Percentiles rank a stretch among this genome's conserved stretches.
phyloP scores from a whole-genome alignment of 2,329 filamentous ascomycete genomes.

The Claviceps fusiformis region DNA sequence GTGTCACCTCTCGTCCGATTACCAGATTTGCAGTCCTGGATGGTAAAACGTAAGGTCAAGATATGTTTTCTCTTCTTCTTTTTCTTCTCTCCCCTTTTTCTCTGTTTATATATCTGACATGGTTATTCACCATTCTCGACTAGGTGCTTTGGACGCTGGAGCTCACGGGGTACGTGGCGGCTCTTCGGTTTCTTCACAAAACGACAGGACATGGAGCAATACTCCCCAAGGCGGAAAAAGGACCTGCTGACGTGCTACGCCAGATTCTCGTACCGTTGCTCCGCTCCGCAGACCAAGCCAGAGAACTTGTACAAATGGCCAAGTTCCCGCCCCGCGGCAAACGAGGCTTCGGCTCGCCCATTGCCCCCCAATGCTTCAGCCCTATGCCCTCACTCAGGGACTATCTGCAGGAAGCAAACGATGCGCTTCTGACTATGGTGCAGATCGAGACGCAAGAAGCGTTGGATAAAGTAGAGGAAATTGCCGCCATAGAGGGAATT shows the following conservation, averaged over 20 bases:
- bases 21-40: slow-evolving; percentile 34
- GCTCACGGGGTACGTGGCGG: slow-evolving; percentile 31
- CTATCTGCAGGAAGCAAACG: slow-evolving; percentile 36
- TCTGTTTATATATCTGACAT: not conserved
- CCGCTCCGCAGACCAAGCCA: slow-evolving; percentile 30
- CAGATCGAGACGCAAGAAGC: slow-evolving; percentile 56
- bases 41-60: slow-evolving; percentile 27
- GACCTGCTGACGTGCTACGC: slow-evolving; percentile 5
- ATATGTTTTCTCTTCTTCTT: not conserved
- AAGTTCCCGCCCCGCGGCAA: slow-evolving; percentile 37
- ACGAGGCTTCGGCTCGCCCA: slow-evolving; percentile 36
- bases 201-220: not conserved
- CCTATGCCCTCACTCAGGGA: slow-evolving; percentile 31
- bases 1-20: slow-evolving; percentile 34
- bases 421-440: slow-evolving; percentile 46
- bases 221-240: not conserved
- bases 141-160: slow-evolving; percentile 35
- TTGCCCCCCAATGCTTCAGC: slow-evolving; percentile 28
- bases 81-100: too few species aligned
- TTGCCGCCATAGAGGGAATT: slow-evolving; percentile 44
- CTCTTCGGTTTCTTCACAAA: not conserved
- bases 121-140: not conserved
- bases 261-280: slow-evolving; percentile 33
- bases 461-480: slow-evolving; percentile 45
- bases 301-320: slow-evolving; percentile 29